Conservation (phyloP, 768 basidiomycete species). For the Leccinum broughii region DNA sequence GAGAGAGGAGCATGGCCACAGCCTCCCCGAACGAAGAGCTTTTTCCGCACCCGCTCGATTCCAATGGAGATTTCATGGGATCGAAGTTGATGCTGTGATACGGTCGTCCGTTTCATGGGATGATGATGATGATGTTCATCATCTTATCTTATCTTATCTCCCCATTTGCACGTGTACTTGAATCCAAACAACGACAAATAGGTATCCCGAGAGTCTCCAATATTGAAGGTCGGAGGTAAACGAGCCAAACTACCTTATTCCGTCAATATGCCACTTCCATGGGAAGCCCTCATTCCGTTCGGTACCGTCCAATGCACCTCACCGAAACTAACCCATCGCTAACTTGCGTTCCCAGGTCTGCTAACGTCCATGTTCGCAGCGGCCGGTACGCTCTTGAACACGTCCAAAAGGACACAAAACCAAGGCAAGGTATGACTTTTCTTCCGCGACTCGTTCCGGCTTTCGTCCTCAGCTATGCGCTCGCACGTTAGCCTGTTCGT, state of each 20-base stretch:
- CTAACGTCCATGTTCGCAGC: constrained; percentile 87
- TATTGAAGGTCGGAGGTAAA: not conserved
- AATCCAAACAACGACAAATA: constrained; percentile 27
- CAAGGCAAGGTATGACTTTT: constrained; percentile 73
- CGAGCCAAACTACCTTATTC: not conserved
- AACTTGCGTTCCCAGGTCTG: constrained; percentile 53
- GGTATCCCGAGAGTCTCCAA: not conserved
- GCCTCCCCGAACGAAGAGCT: not conserved
- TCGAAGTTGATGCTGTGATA: not conserved
- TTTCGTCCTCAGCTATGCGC: not conserved
- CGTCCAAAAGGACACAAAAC: constrained; percentile 79
- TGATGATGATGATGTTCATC: no score
- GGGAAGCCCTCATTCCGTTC: constrained; percentile 96
- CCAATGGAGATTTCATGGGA: not conserved
- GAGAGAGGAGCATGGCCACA: not conserved
- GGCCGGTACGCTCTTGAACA: constrained; percentile 83
- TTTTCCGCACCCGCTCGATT: not conserved
- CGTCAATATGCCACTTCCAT: constrained; percentile 88
- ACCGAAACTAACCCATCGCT: not conserved
- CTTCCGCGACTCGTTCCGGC: not conserved
- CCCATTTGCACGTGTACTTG: not conserved
- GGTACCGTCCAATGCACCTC: constrained; percentile 43
- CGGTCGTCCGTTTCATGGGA: no score
- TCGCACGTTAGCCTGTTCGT: constrained; percentile 64
- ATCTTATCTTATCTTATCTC: constrained; percentile 2